phyloP scores from a whole-genome alignment of 164 flowering plant genomes.

The Echeveria elegans region DNA sequence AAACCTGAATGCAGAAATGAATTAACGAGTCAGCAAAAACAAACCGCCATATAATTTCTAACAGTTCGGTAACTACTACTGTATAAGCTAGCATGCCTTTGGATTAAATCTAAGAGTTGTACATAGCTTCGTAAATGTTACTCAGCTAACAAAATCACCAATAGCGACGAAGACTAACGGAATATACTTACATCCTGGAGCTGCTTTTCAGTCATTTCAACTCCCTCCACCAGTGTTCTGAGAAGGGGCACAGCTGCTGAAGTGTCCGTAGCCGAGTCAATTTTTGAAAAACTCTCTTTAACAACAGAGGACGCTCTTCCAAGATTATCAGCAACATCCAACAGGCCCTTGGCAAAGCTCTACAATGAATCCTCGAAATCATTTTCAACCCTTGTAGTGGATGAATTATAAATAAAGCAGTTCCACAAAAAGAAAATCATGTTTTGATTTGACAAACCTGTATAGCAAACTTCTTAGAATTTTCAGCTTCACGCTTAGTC shows the following conservation, averaged over 20 bases:
- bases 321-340: slow-evolving; percentile 91
- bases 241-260: slow-evolving; percentile 64
- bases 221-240: slow-evolving; percentile 81
- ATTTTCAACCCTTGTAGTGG: not conserved
- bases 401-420: not conserved
- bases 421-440: not conserved
- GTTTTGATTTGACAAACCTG: slow-evolving; percentile 38
- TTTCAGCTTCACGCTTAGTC: slow-evolving; percentile 77
- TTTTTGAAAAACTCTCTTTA: slow-evolving; percentile 61
- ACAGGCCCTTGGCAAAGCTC: slow-evolving; percentile 75
- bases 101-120: no score
- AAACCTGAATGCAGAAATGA: slow-evolving; percentile 41
- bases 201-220: slow-evolving; percentile 95
- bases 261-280: slow-evolving; percentile 51
- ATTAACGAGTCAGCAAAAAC: not conserved
- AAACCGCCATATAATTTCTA: not conserved
- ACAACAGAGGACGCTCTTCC: slow-evolving; percentile 84
- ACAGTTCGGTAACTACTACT: no score
- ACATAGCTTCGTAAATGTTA: not conserved
- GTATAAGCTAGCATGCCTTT: no score
- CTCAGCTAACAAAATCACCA: not conserved
- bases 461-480: slow-evolving; percentile 74
- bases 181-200: slow-evolving; percentile 52
- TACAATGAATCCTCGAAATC: slow-evolving; percentile 24
- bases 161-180: not conserved